Evolutionary conservation across 1,139 yeast genomes (phyloP), one percentile per base, ranked within the genome.

Genomic region (Lodderomyces orthopsilosis): DNA sequence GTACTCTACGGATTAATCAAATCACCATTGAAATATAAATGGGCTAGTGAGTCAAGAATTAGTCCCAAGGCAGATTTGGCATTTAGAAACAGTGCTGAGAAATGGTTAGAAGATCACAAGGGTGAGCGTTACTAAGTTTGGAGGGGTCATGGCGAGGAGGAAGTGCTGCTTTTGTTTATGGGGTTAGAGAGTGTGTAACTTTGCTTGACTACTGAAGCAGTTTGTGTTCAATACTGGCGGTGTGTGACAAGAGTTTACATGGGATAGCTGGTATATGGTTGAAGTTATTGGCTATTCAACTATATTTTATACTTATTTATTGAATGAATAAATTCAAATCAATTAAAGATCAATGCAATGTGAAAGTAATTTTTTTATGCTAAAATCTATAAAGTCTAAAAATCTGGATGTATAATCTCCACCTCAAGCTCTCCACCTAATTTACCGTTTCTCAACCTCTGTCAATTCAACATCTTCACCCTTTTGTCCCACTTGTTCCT

Each of bases 51-150:
- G 51, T 70, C 64, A 57, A 68, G 77, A 60, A 52, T 70, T 47
- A 70, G 75, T 54, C 78, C 78, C 35, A 73, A 73, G 59, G 75
- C 77, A 36, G 78, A 73, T 48, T 68, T 72, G 53, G 76, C 77
- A n/a, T 73, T 76, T 75, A 72, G 78, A 65, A 70, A 66, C 51
- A 70, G 75, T 44, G 70, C 77, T 37, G 68, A 69, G 47, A 66
- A 68, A 52, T 73, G 78, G 78, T 63, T 73, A 48, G 74, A 72
- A 43, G 59, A 61, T 46, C 59, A 64, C 41, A 41, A 42, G 22
- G 41, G 43, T 15, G 34, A 28, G 18, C 41, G 42, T 32, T 41
- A 35, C 6, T 21, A 22, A 10, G 27, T 22, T 6, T 9, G 24
- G 8, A 6, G 9, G 35, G n/a, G n/a, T n/a, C n/a, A n/a, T 7